Base-by-base conservation (phyloP, 495 filamentous ascomycete species). In the Lasiosphaeris hirsuta region DNA sequence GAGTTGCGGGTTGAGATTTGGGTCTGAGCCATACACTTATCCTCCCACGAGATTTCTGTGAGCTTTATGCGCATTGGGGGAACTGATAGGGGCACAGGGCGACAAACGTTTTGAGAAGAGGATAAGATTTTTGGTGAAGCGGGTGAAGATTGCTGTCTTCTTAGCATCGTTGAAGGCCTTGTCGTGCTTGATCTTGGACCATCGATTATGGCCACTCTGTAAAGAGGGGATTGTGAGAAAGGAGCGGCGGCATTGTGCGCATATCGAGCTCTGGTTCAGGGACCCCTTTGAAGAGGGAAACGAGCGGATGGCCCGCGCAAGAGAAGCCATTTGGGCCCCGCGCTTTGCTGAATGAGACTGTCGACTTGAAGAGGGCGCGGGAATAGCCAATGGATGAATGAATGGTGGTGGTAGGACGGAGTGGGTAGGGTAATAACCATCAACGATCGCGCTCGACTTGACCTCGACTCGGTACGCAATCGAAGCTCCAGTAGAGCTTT, bases 131-230 rank as follows among this genome's bases (percentile, higher is more conserved):
- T 81, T 72, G 38, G 78, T 52, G 60, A 82, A 74, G 30, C 60
- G 40, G 17, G 63, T 70, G 8, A 83, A 74, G 53, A 74, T 62
- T 13, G 70, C 62, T 54, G 70, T 82, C 64, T 83, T 87, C 61
- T 76, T 77, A 10, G 69, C 69, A 73, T 97, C 92, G 59, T 84
- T 84, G 61, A 84, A 87, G 39, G 83, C 89, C 71, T 99, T 99
- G 73, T 92, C 90, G 69, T 99, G 95, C 61, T 85, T 88, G 73
- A 97, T 97, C 60, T 92, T 94, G 37, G 90, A 89, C 94, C 94
- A 99, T 68, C 88, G 85, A 69, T 84, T 96, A 72, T 96, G 90
- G 36, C 92, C 92, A 43, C 88, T 88, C 34, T 72, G 71, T 7
- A 77, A 60, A 5, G 61, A 33, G 2, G 80, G 46, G 15, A 77